These are phyloP conservation scores for Pelargonium citronellum DNA, from an alignment of 441 rosid species.

Conservation along the genomic window DNA sequence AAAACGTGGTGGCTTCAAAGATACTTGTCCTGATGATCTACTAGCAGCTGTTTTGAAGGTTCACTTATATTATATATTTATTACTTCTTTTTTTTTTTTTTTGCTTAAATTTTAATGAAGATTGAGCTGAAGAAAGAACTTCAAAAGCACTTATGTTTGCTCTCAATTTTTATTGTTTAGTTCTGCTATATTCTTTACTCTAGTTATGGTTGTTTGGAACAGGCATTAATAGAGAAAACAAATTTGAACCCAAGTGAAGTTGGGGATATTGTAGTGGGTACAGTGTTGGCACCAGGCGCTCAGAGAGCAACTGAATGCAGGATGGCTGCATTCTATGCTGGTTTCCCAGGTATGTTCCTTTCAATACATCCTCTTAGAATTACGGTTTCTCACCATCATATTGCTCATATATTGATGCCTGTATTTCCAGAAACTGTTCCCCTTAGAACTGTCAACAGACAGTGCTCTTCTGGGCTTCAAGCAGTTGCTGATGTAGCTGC, in stretches of 20 bases:
- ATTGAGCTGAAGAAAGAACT: neutral
- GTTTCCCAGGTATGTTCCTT: conserved; percentile 70
- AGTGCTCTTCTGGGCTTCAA: conserved; percentile 97
- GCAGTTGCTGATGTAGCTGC: conserved; percentile 99
- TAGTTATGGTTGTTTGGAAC: conserved; percentile 4
- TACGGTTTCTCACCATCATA: neutral
- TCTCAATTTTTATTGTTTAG: neutral
- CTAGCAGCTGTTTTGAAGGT: conserved; percentile 91
- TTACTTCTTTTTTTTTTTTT: neutral
- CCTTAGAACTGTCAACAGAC: conserved; percentile 87
- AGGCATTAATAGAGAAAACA: conserved; percentile 85
- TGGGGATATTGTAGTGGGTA: conserved; percentile 94
- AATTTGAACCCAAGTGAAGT: conserved; percentile 78
- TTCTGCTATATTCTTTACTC: neutral
- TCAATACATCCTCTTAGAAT: neutral
- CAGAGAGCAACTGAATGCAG: conserved; percentile 89
- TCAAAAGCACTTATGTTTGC: neutral
- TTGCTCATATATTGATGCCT: neutral
- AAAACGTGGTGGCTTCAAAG: conserved; percentile 90
- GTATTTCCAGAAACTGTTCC: conserved; percentile 67
- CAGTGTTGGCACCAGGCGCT: conserved; percentile 89
- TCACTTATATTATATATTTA: too few species aligned
- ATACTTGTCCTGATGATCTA: conserved; percentile 84
- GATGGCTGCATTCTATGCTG: conserved; percentile 98
- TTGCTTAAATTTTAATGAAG: neutral